Base-by-base conservation (phyloP, 1,284 basidiomycete species). In the Fistulinella cinereoalba region DNA sequence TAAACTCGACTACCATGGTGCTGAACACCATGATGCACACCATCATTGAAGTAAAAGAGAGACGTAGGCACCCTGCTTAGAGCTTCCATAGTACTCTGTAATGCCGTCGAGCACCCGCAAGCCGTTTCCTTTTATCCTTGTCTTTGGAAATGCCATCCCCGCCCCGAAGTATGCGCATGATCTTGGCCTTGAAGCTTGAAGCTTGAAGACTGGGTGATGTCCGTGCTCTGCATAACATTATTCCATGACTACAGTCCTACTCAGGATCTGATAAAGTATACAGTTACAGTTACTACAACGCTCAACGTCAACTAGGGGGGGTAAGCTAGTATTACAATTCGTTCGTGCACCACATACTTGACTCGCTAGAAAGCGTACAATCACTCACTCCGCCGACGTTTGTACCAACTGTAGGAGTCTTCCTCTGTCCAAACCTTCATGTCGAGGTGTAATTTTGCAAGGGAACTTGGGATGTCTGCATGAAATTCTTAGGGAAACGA, bases 1-100 rank as follows among this genome's bases (percentile, higher is more conserved):
- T 52, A 66, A 70, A 33, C 73, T 85, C 42, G 81, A 85, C 60
- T 80, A 71, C 66, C 77, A 80, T 43, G 80, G 78, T 25, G 57
- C 69, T 43, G 72, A 73, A 38, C 71, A 73, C 37, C 65, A 69
- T 50, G 70, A 70, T 34, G 61, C 58, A 43, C 72, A 73, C 49
- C 70, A 76, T 57, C 73, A 68, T 41, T 68, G 41, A 57, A 49
- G 28, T 44, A 44, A 51, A 53, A 51, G 37, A 43, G 45, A 32
- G 27, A 27, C 27, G 18, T n/a, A 41, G 37, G 7, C 31, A 22
- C 36, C 16, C 24, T 52, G 22, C 28, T 43, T 55, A 58, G 61
- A 60, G 18, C 33, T 25, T 46, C 19, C 36, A 27, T 48, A 54
- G 56, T 55, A 40, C 28, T 43, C 31, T 64, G 56, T 62, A 58